phyloP scores from a whole-genome alignment of 2,329 filamentous ascomycete species.

The Aspergillus calidoustus region DNA sequence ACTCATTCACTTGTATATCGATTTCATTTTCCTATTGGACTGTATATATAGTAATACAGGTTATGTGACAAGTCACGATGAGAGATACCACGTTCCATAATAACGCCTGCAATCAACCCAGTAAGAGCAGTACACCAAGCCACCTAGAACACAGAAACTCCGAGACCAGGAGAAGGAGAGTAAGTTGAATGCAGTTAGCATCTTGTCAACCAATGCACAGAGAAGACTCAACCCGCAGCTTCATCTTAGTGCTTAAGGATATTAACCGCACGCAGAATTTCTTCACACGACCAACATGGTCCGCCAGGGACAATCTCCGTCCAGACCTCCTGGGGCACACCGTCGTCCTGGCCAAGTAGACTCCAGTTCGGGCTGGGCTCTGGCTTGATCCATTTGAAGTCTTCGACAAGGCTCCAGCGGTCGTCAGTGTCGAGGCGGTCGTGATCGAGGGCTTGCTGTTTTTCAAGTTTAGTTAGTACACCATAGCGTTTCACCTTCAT shows the following conservation, averaged over 20 bases:
- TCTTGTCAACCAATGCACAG: neutral
- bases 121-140: neutral
- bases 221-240: neutral
- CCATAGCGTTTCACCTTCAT: no score
- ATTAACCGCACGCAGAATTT: slow-evolving; percentile 60
- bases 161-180: neutral
- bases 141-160: neutral
- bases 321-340: slow-evolving; percentile 70
- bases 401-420: slow-evolving; percentile 88
- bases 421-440: slow-evolving; percentile 54
- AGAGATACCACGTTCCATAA: neutral
- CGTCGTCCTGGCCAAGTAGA: slow-evolving; percentile 64
- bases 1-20: neutral
- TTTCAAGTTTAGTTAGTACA: no score
- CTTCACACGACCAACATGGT: slow-evolving; percentile 64
- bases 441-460: slow-evolving; percentile 35
- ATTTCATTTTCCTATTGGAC: neutral
- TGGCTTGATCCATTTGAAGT: slow-evolving; percentile 95
- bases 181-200: no score
- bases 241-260: slow-evolving; percentile 18
- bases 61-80: neutral
- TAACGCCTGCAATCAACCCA: neutral
- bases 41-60: slow-evolving; percentile 4
- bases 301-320: slow-evolving; percentile 67
- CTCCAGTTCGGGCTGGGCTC: slow-evolving; percentile 89